Evolutionary conservation across 23 red algal genomes (phyloP).

Genomic region (Gracilariopsis chorda): DNA sequence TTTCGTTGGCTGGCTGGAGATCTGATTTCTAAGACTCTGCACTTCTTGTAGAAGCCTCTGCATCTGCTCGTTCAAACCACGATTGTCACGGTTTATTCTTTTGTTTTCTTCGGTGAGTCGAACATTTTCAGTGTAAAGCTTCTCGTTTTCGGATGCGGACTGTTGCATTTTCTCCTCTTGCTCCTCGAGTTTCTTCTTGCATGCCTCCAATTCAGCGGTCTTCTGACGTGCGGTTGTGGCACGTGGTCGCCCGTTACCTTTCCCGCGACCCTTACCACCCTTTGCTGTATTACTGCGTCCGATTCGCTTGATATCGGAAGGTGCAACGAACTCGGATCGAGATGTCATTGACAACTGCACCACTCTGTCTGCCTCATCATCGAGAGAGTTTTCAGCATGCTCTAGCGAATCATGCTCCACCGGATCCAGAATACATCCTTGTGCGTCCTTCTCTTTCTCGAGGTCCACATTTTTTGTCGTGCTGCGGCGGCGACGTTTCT

Average conservation of each 20-base stretch:
- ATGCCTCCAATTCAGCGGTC: background rate
- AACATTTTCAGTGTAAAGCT: background rate
- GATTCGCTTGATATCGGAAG: background rate
- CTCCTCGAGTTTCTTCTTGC: background rate
- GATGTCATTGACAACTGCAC: background rate
- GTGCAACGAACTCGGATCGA: constrained; percentile 38
- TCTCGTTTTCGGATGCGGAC: background rate
- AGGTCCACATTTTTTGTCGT: background rate
- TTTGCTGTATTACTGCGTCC: background rate
- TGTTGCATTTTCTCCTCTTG: constrained; percentile 11
- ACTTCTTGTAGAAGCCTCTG: constrained; percentile 15
- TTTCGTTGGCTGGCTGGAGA: background rate
- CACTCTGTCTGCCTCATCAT: background rate
- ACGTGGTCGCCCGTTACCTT: background rate
- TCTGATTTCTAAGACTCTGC: background rate
- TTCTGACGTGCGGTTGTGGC: background rate
- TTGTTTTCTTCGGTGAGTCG: background rate
- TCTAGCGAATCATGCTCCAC: too few relatives aligned
- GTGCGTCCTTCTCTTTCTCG: background rate
- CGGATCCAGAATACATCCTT: background rate
- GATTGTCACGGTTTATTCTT: constrained; percentile 4
- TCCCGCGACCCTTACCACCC: background rate
- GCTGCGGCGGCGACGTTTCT: background rate
- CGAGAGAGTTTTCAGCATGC: too few relatives aligned
- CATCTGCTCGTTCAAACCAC: constrained; percentile 37